Evolutionary conservation across 495 filamentous ascomycete species (phyloP).

Genomic region (Xylaria longipes): DNA sequence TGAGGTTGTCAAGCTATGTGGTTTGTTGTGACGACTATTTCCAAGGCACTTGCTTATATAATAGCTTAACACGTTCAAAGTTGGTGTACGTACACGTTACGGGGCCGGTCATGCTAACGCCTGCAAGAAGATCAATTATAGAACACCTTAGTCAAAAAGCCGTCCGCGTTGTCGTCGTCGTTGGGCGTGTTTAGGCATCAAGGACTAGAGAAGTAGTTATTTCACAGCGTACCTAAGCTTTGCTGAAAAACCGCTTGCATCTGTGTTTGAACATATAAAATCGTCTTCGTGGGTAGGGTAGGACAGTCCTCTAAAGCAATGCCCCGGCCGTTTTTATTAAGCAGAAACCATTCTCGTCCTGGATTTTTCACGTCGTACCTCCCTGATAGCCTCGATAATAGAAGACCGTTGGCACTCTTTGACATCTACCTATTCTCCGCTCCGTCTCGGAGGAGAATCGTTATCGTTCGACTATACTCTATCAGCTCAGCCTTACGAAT

Average conservation of each 20-base stretch:
- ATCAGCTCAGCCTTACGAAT: too few species aligned
- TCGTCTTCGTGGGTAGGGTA: neutral
- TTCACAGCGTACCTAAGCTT: too few species aligned
- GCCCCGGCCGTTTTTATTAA: neutral
- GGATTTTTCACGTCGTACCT: neutral
- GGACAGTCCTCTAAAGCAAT: neutral
- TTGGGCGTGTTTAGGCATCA: too few species aligned
- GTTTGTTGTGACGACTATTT: neutral
- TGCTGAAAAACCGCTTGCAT: neutral
- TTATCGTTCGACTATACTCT: too few species aligned
- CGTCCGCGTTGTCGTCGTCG: too few species aligned
- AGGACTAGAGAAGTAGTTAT: too few species aligned
- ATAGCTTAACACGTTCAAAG: neutral
- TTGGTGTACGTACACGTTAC: too few species aligned
- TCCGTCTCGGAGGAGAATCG: too few species aligned
- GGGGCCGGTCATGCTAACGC: too few species aligned
- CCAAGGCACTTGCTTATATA: neutral
- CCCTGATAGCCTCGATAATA: neutral
- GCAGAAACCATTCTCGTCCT: neutral
- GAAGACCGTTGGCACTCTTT: neutral
- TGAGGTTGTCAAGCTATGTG: neutral
- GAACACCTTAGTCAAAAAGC: too few species aligned
- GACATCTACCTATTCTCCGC: too few species aligned
- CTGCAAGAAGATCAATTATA: too few species aligned
- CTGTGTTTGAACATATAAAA: neutral